Evolutionary conservation across 495 filamentous ascomycete genomes (phyloP), one percentile per base, ranked within the genome.

Genomic region (Hamigera avellanea): DNA sequence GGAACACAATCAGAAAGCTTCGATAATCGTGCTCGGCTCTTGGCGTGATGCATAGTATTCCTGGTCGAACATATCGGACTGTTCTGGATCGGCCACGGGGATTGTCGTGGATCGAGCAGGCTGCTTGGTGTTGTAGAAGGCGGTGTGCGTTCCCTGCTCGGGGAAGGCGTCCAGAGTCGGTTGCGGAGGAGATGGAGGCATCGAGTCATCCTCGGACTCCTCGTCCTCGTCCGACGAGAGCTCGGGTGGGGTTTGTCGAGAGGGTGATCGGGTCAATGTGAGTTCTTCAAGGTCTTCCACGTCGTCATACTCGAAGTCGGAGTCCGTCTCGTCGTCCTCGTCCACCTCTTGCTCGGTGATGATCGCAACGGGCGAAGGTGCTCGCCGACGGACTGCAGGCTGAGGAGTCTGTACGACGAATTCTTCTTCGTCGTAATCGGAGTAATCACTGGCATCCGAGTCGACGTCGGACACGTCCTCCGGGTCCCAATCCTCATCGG

Each of bases 151-250:
- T 57, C 75, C 59, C 66, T 88, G 83, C 45, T 81, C 73, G 26
- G 78, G 67, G 53, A 89, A 84, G 26, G 76, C 63, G 43, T 81
- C 72, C 36, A 86, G 64, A 1, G 75, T 67, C 3, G 62, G 57
- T 46, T 71, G 61, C 37, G 80, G 81, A 32, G 89, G 88, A 36
- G 89, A 93, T n/a, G 82, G 78, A 21, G 88, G 87, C 70, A 84
- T 82, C 19, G 75, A 68, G 37, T 82, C 79, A 40, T 83, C 78
- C 32, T 83, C 79, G 0, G 80, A 83, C 45, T 83, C 80, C 26
- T 73, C 75, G 39, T 74, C 75, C 2, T 55, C 63, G 43, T 79
- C 75, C 47, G 83, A 67, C 19, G 82, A 69, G 45, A 94, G 76
- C 61, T 88, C 86, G 25, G 87, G 86, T 45, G 84, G 79, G 35